Evolutionary conservation across 2,329 filamentous ascomycete genomes (phyloP), one percentile per base, ranked within the genome.

Genomic region (Colletotrichum cordylinicola): DNA sequence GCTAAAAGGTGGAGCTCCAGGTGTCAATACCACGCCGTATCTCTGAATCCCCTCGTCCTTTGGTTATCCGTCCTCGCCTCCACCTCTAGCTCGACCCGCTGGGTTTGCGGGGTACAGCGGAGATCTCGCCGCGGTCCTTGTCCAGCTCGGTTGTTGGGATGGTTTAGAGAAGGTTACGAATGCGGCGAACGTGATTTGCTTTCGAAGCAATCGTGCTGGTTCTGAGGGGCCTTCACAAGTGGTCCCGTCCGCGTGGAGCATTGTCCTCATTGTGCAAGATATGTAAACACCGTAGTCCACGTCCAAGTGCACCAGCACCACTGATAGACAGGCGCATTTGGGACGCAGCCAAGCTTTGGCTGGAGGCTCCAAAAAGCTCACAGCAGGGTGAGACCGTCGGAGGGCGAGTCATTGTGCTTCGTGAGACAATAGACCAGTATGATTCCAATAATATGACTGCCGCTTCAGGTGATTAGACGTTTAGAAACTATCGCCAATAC

Each of bases 1-100:
- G 70, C 70, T 72, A 72, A 67, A 72, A 60, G 70, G 70, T 72
- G 70, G 70, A 72, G 70, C 70, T 72, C 70, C 70, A 68, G 33
- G 52, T 68, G 62, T 67, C 62, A 68, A 52, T 62, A 67, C 48
- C 27, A 61, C 35, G 62, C 70, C 62, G 62, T 72, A 72, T 67
- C 70, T 72, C 70, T 68, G 70, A 72, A 68, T 68, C 62, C 52
- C 70, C 24, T 43, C 67, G 60, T 68, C 62, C 27, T 62, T 24
- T 43, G 52, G 27, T 48, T 37, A 67, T 61, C 24, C 70, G 65
- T 31, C 43, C 48, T 68, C 70, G 64, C 62, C 70, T 72, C 70
- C 70, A 72, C 70, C 70, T 52, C 33, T 24, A 15, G 24, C 55
- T n/a, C 8, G 62, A 67, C 37, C 70, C 52, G 37, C 64, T 33